Percentiles rank a stretch among this genome's conserved stretches.
Conservation (phyloP, 2,329 filamentous ascomycete species). For the Pyrenophora tritici-repentis region DNA sequence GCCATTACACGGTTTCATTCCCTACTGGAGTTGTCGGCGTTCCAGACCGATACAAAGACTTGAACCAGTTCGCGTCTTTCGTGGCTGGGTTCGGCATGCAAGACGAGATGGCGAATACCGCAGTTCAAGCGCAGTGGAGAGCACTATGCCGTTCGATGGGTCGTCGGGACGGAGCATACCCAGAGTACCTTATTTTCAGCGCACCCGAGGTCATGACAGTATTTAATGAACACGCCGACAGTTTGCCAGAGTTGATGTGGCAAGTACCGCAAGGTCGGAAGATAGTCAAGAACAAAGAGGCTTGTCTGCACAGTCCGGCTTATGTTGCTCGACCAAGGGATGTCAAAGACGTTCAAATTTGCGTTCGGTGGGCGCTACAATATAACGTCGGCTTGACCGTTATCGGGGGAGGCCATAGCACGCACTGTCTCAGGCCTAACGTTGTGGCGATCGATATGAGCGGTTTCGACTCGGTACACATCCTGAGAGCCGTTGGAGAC, state of each 20-base stretch:
- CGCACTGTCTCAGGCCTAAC: slow-evolving; percentile 60
- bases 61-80: slow-evolving; percentile 61
- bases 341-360: slow-evolving; percentile 58
- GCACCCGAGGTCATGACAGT: slow-evolving; percentile 56
- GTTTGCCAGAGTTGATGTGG: slow-evolving; percentile 51
- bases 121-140: slow-evolving; percentile 54
- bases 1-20: slow-evolving; percentile 54
- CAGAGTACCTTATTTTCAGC: slow-evolving; percentile 54
- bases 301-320: slow-evolving; percentile 52
- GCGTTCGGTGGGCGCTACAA: slow-evolving; percentile 61
- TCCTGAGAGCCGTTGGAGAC: slow-evolving; percentile 41
- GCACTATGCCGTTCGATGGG: slow-evolving; percentile 57
- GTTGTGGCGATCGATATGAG: slow-evolving; percentile 64
- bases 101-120: slow-evolving; percentile 37
- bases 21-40: slow-evolving; percentile 54
- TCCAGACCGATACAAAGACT: slow-evolving; percentile 49
- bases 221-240: slow-evolving; percentile 56
- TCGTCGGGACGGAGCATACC: slow-evolving; percentile 45
- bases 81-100: slow-evolving; percentile 54
- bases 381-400: slow-evolving; percentile 55
- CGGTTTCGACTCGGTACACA: slow-evolving; percentile 58
- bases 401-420: slow-evolving; percentile 64
- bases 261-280: slow-evolving; percentile 45
- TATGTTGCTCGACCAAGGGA: slow-evolving; percentile 54
- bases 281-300: slow-evolving; percentile 59